Evolutionary conservation across 1,284 basidiomycete genomes (phyloP).

Genomic region (Apiotrichum siamense): DNA sequence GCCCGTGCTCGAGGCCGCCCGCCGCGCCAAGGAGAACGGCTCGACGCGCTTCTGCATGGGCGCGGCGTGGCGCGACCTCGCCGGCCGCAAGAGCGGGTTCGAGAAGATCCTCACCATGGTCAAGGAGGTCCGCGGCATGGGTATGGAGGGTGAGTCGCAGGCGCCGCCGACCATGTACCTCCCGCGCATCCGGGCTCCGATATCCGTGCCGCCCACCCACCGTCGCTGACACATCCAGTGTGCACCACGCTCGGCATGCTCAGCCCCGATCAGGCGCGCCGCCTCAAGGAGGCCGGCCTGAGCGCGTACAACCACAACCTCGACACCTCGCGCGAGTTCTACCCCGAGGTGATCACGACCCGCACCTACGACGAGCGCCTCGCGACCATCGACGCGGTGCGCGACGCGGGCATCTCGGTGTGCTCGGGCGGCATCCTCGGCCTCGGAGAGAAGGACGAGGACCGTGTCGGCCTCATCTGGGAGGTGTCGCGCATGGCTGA

Average conservation of each 20-base stretch:
- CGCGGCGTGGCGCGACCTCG: slow-evolving; percentile 95
- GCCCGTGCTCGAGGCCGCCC: slow-evolving; percentile 82
- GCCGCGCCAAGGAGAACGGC: slow-evolving; percentile 90
- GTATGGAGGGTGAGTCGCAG: slow-evolving; percentile 60
- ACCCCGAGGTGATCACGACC: slow-evolving; percentile 91
- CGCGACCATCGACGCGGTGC: slow-evolving; percentile 80
- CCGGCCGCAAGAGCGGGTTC: slow-evolving; percentile 89
- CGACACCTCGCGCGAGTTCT: slow-evolving; percentile 95
- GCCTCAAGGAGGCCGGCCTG: slow-evolving; percentile 88
- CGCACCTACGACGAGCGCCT: slow-evolving; percentile 91
- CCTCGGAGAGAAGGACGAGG: slow-evolving; percentile 82
- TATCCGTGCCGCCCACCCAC: no score
- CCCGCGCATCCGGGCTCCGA: no score
- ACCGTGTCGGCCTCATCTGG: slow-evolving; percentile 89
- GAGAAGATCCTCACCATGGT: slow-evolving; percentile 94
- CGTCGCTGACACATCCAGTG: slow-evolving; percentile 52
- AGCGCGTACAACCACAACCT: slow-evolving; percentile 98
- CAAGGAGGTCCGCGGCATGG: slow-evolving; percentile 71
- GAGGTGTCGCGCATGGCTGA: slow-evolving; percentile 75
- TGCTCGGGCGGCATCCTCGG: slow-evolving; percentile 96
- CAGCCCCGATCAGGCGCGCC: slow-evolving; percentile 82
- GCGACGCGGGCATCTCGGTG: slow-evolving; percentile 91
- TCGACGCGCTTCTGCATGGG: slow-evolving; percentile 99
- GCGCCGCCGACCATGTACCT: no score
- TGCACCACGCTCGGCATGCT: slow-evolving; percentile 99